Evolutionary conservation across 2,329 filamentous ascomycete genomes (phyloP).

Genomic region (Sporothrix brunneoviolacea): DNA sequence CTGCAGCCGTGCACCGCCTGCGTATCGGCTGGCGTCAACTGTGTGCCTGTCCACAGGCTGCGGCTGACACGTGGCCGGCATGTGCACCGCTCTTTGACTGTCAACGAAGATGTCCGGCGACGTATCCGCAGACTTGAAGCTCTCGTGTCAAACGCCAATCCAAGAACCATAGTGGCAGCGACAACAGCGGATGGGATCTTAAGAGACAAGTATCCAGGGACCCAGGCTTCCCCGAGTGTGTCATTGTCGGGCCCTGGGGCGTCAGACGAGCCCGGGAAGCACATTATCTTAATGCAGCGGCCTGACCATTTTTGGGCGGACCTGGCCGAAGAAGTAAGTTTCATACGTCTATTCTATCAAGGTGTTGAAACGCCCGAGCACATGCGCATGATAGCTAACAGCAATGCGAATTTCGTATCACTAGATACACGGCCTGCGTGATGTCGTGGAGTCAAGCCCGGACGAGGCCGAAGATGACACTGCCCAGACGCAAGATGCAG

Average conservation of each 20-base stretch:
- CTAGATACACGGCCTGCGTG: not conserved
- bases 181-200: not conserved
- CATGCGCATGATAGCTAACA: no score
- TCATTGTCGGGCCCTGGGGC: no score
- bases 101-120: not conserved
- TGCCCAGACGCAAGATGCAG: not conserved
- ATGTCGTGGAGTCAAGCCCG: not conserved
- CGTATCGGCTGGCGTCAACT: not conserved
- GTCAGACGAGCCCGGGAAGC: no score
- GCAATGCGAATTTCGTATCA: no score
- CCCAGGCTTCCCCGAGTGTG: no score
- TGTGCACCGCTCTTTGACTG: not conserved
- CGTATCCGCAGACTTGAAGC: slow-evolving; percentile 7
- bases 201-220: no score
- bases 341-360: no score
- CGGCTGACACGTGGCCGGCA: not conserved
- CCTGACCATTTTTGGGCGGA: slow-evolving; percentile 9
- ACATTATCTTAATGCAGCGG: not conserved
- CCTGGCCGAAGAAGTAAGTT: not conserved
- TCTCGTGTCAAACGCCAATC: not conserved
- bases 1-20: slow-evolving; percentile 1
- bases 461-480: not conserved
- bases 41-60: not conserved
- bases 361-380: no score
- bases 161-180: not conserved